Evolutionary conservation across 2,329 filamentous ascomycete species (phyloP).

Genomic region (Aureobasidium musti): DNA sequence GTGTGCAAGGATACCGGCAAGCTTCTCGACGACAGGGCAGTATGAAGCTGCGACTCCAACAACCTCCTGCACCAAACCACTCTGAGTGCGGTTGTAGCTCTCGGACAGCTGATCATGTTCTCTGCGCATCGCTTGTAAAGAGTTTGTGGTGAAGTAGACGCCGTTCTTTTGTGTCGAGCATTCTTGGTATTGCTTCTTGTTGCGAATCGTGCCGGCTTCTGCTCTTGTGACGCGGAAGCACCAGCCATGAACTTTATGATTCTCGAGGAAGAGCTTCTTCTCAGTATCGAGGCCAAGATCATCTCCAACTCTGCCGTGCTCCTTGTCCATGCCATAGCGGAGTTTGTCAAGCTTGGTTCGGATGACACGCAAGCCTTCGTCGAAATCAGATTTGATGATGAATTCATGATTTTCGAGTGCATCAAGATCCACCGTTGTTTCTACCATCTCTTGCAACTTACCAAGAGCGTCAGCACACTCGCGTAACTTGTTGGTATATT

Average conservation of each 20-base stretch:
- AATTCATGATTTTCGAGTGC: slow-evolving; percentile 97
- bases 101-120: slow-evolving; percentile 93
- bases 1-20: slow-evolving; percentile 86
- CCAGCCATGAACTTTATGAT: slow-evolving; percentile 93
- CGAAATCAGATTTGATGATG: slow-evolving; percentile 98
- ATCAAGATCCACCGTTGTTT: slow-evolving; percentile 94
- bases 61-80: slow-evolving; percentile 86
- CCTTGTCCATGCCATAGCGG: slow-evolving; percentile 76
- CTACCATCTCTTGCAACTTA: slow-evolving; percentile 95
- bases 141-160: slow-evolving; percentile 92
- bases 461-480: slow-evolving; percentile 75
- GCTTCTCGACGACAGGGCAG: slow-evolving; percentile 83
- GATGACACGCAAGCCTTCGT: slow-evolving; percentile 84
- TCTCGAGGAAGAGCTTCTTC: slow-evolving; percentile 98
- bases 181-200: slow-evolving; percentile 86
- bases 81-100: slow-evolving; percentile 94
- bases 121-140: slow-evolving; percentile 74
- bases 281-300: slow-evolving; percentile 91
- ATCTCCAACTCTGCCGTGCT: slow-evolving; percentile 72
- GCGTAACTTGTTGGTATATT: slow-evolving; percentile 79
- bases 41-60: slow-evolving; percentile 93
- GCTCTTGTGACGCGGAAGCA: slow-evolving; percentile 90
- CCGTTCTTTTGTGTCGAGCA: slow-evolving; percentile 99
- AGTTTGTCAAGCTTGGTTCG: slow-evolving; percentile 86
- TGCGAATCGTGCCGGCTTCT: slow-evolving; percentile 90